Base-by-base conservation (phyloP, 148 eudicot species). In the Heliamphora exappendiculata region DNA sequence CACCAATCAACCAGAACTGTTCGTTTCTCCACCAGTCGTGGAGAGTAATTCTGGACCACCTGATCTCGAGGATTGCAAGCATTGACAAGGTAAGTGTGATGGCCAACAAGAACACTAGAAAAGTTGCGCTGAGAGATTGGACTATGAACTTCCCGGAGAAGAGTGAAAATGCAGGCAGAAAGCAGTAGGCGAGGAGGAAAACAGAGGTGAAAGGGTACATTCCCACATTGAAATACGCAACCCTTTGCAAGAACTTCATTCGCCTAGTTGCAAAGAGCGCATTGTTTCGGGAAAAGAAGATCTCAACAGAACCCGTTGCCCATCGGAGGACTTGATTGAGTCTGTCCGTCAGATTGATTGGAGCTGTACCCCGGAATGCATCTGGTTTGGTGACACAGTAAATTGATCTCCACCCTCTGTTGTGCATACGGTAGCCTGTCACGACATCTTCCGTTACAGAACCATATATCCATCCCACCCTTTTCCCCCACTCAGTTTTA, bases 1-100 rank as follows among this genome's bases (percentile, higher is more conserved):
- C 98, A 14, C 97, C 98, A 36, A 95, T 95, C 34, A 95, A 50
- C 98, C 98, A 95, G 54, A 95, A 95, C 84, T 95, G 98, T 85
- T 95, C 98, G 75, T 95, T 95, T 16, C 98, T 77, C 98, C 98
- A 95, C 98, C 98, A 95, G 14, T 95, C 98, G 22, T 95, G 97
- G 42, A 95, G 93, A 13, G 94, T 92, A 75, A 95, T 95, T 75
- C 93, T 92, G 8, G 97, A 92, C 98, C 98, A 95, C 66, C 81
- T 85, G 80, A 95, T 87, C 74, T 95, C 98, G 0, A 95, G 89
- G 33, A 92, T 62, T 10, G 98, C 96, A 3, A 95, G 84, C 87
- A 92, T 83, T 64, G 94, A 89, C 4, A 95, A 81, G n/a, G 98
- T 88, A 20, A 91, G 49, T 0, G 93, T 89, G 76, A 95, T 93